Evolutionary conservation across 2,329 filamentous ascomycete genomes (phyloP).

Genomic region (Drechmeria coniospora): DNA sequence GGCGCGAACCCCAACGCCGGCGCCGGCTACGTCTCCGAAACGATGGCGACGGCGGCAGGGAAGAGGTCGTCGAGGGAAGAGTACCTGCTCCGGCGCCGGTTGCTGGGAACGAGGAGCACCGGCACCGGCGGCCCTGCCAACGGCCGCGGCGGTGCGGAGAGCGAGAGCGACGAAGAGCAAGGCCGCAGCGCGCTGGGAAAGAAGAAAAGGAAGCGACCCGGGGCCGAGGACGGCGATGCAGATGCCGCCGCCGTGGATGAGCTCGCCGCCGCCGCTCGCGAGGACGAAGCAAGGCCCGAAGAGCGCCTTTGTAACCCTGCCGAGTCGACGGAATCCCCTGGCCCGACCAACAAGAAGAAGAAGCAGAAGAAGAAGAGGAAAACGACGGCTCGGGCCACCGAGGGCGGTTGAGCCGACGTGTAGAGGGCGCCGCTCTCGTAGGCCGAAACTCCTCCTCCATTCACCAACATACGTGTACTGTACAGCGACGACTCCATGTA

Average conservation of each 20-base stretch:
- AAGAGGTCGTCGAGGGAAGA: background rate
- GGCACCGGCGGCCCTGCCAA: constrained; percentile 1
- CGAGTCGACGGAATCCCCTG: constrained; percentile 1
- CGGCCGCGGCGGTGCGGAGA: constrained; percentile 9
- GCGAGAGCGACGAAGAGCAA: constrained; percentile 20
- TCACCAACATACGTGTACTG: too few species aligned
- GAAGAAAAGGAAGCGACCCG: constrained; percentile 13
- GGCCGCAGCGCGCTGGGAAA: constrained; percentile 23
- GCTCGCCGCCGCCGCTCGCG: too few species aligned
- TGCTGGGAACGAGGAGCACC: constrained; percentile 11
- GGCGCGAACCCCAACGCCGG: constrained; percentile 20
- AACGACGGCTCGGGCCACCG: background rate
- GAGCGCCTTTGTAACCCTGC: too few species aligned
- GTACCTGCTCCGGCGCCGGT: constrained; percentile 14
- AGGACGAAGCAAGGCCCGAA: constrained; percentile 1
- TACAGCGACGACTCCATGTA: too few species aligned
- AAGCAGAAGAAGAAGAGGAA: constrained; percentile 5
- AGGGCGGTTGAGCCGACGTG: too few species aligned
- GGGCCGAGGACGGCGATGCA: background rate
- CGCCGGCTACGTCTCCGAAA: constrained; percentile 21
- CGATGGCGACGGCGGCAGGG: constrained; percentile 8
- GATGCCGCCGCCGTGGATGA: too few species aligned
- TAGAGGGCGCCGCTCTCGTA: too few species aligned
- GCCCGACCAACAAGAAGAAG: constrained; percentile 13
- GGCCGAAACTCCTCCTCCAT: too few species aligned